These are phyloP conservation scores for Neofusicoccum sp. DNA, from an alignment of 2,329 filamentous ascomycete genomes.

Conservation along the genomic window DNA sequence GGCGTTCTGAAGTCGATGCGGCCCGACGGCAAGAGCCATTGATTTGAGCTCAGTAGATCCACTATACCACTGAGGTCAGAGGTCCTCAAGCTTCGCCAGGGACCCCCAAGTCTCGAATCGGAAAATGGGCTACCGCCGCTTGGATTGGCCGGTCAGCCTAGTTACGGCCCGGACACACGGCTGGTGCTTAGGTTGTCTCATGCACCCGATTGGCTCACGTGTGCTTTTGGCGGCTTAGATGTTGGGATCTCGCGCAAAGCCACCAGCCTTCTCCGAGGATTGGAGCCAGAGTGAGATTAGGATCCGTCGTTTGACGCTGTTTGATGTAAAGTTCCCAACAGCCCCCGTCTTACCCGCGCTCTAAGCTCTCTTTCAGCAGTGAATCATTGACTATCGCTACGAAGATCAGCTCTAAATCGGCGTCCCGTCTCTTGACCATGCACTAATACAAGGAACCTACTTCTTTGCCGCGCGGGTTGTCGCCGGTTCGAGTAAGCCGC, in stretches of 20 bases:
- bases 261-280: background rate
- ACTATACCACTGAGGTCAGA: background rate
- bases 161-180: background rate
- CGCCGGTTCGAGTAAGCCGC: constrained; percentile 4
- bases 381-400: too few relatives aligned
- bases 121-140: background rate
- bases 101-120: background rate
- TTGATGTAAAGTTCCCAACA: background rate
- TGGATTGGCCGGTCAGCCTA: background rate
- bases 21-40: too few relatives aligned
- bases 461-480: background rate
- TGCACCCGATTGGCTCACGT: background rate
- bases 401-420: too few relatives aligned
- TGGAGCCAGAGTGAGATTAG: background rate
- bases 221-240: background rate
- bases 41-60: too few relatives aligned
- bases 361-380: background rate
- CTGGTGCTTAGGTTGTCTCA: background rate
- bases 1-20: too few relatives aligned
- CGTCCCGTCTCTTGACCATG: background rate
- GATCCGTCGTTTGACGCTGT: background rate
- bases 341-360: background rate
- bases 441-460: background rate
- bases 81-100: background rate
- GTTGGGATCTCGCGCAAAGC: background rate